Evolutionary conservation across 2,329 filamentous ascomycete genomes (phyloP), one percentile per base, ranked within the genome.

Genomic region (Colletotrichum filicis): DNA sequence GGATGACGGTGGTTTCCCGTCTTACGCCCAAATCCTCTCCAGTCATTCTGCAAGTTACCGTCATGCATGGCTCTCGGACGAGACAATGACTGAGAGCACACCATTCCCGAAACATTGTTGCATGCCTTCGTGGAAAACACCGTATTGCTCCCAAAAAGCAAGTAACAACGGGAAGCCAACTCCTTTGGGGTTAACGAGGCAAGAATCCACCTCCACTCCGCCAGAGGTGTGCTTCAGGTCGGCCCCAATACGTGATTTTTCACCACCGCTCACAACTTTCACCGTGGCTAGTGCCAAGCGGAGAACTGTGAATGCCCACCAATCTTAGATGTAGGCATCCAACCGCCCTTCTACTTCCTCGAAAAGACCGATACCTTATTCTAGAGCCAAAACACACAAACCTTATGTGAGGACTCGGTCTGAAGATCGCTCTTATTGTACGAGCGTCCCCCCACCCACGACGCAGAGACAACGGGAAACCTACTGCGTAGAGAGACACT

Each of bases 81-180:
- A 9, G 30, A 30, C 30, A 37, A 55, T 32, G 46, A 26, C 11
- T 53, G 58, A 59, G 66, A 57, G 32, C 56, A 37, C 55, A 52
- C 53, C 52, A 26, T 32, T 22, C 24, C 28, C 49, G 22, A 53
- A 42, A 11, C 37, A 19, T 30, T 14, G 59, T 22, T 37, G 11
- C 28, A 52, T 58, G 19, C 9, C 52, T 22, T 42, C 12, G 28
- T 26, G n/a, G 22, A 32, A 37, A 30, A 53, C 26, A 61, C 9
- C 24, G 30, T 11, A 5, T 12, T 55, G 28, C 11, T 46, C 49
- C 28, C 28, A 24, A 26, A 35, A 35, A 26, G 26, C 49, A 57
- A 68, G 58, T 49, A 64, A 30, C 46, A 24, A 28, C 61, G 46
- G 61, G 32, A 22, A 55, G 52, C 30, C 28, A 55, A 30, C 61